A percentile compares a stretch with the other conserved stretches of the same genome.
phyloP scores from a whole-genome alignment of 495 filamentous ascomycete species.

The Penicillium malachiteum region DNA sequence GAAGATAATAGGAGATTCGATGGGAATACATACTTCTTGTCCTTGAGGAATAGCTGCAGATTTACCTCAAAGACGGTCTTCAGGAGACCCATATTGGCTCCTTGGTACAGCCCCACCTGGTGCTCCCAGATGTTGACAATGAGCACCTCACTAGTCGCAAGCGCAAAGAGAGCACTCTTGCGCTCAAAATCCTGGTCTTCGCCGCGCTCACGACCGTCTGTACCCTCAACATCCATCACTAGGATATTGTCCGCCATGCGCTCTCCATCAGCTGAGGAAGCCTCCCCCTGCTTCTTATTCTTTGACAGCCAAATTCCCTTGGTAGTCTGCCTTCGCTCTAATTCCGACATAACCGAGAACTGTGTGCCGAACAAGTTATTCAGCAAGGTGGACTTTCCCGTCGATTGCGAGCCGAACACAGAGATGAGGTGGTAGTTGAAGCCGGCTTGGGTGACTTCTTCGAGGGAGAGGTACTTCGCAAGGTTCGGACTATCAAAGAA shows the following conservation, averaged over 20 bases:
- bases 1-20: not conserved
- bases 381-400: constrained; percentile 94
- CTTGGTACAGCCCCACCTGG: constrained; percentile 96
- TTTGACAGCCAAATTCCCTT: constrained; percentile 99
- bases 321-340: constrained; percentile 88
- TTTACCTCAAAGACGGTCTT: constrained; percentile 99
- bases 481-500: constrained; percentile 63
- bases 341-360: constrained; percentile 95
- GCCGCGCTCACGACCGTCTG: constrained; percentile 91
- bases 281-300: constrained; percentile 63
- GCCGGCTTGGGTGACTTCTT: constrained; percentile 77
- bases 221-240: constrained; percentile 99
- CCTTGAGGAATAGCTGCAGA: constrained; percentile 91
- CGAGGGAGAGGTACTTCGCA: constrained; percentile 73
- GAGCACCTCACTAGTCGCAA: constrained; percentile 96
- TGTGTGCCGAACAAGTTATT: constrained; percentile 95
- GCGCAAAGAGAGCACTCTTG: constrained; percentile 93
- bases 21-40: constrained; percentile 66
- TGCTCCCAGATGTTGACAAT: constrained; percentile 99
- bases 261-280: constrained; percentile 31
- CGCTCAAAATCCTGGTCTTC: constrained; percentile 99
- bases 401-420: constrained; percentile 98
- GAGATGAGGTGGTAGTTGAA: constrained; percentile 99
- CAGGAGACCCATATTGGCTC: constrained; percentile 95
- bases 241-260: constrained; percentile 94